Conservation (phyloP, 768 basidiomycete species). For the Boletus edulis region DNA sequence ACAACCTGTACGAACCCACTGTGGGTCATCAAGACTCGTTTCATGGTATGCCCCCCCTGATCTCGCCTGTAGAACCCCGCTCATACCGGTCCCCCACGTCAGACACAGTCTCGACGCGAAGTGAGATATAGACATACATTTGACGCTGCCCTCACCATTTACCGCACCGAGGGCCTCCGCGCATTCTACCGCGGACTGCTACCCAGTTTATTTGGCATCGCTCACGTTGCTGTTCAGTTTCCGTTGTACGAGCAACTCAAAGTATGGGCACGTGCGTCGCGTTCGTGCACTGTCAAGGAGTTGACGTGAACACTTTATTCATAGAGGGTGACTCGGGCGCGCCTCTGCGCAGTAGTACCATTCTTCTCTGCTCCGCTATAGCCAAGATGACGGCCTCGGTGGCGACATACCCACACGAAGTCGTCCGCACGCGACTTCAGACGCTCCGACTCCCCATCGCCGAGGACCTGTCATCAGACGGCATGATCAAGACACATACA, state of each 20-base stretch:
- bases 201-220: conserved; percentile 90
- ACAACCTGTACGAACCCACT: conserved; percentile 94
- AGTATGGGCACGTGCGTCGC: conserved; percentile 71
- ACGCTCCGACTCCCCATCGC: conserved; percentile 71
- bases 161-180: conserved; percentile 77
- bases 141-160: conserved; percentile 89
- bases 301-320: background rate
- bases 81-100: conserved; percentile 6
- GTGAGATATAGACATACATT: conserved; percentile 83
- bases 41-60: conserved; percentile 70
- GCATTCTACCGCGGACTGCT: conserved; percentile 95
- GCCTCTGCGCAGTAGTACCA: conserved; percentile 41
- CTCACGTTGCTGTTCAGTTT: conserved; percentile 96
- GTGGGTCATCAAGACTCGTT: conserved; percentile 99
- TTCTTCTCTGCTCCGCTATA: conserved; percentile 87
- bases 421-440: conserved; percentile 96
- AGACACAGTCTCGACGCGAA: conserved; percentile 85
- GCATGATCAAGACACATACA: conserved; percentile 55
- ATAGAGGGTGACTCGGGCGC: conserved; percentile 30
- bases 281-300: conserved; percentile 4
- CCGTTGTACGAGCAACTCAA: conserved; percentile 95
- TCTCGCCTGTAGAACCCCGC: background rate
- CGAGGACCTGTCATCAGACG: conserved; percentile 56
- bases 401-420: conserved; percentile 97
- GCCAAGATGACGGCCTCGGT: conserved; percentile 97